Base-by-base conservation (phyloP, 257 asterid species). In the Solanum pimpinellifolium region DNA sequence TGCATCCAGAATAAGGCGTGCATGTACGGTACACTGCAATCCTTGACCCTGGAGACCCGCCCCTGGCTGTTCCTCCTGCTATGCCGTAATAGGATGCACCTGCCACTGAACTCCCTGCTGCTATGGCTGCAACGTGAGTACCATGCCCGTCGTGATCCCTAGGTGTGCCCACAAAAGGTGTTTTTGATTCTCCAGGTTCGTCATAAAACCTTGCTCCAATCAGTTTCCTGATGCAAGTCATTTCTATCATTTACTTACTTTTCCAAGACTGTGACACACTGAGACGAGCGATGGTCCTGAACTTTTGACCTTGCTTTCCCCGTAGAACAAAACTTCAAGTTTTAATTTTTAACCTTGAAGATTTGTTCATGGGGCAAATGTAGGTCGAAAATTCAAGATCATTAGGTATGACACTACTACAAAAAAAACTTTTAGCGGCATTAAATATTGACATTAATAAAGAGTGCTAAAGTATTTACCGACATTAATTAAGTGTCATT, bases 11-110 rank as follows among this genome's bases (percentile, higher is more conserved):
- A 49, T 0, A 11, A 62, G 3, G 85, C 4, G 73, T n/a, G 59
- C 99, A 96, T 46, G 93, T 96, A 23, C 95, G 91, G 83, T 94
- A 96, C 92, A 92, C 87, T 8, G 99, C 98, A 46, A 95, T 95
- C 84, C 98, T 93, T 0, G 98, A 91, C 9, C 89, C 87, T 0
- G 96, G 93, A 2, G 98, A 92, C 33, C 98, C 98, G 3, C 99
- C 98, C 37, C 16, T 89, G 8, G 96, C 99, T 0, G 90, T 92
- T 88, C 99, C 99, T 4, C 88, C 70, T 6, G 98, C 99, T 21
- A 94, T 90, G 85, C 94, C 97, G 33, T 88, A 92, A 88, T 88
- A 95, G 11, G 98, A 95, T 9, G 98, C 98, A 11, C 91, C 95
- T 0, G 90, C 33, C 6, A 96, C 98, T 0, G 92, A 89, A 21